Base-by-base conservation (phyloP, 371 early-diverging fungal genomes). In the Mortierella sp. region DNA sequence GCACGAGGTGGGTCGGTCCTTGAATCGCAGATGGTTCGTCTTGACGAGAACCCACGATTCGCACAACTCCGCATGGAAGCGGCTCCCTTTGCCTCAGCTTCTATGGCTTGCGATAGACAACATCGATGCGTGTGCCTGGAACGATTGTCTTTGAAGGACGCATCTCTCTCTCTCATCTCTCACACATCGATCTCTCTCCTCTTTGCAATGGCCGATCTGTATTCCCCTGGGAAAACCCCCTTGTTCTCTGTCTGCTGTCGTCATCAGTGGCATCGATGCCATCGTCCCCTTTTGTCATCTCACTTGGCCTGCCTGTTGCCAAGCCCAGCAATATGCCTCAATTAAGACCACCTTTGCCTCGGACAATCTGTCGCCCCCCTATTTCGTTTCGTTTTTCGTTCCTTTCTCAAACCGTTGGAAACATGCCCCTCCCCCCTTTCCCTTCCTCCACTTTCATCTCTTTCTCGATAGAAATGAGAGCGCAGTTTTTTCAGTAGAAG, bases 371-470 rank as follows among this genome's bases (percentile, higher is more conserved):
- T 13, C 37, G 0, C 61, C n/a, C 44, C 69, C 24, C 69, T 43
- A 69, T 37, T 43, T 69, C 69, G 69, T 69, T 69, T 37, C 44
- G 37, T 43, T 43, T 69, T 43, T 69, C 69, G 69, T 69, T 69
- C 24, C 44, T 31, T 69, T 69, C 37, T 59, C 43, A 69, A 43
- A 69, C 69, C 69, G 69, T 43, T 24, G 26, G 44, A 69, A 69
- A 69, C 44, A 37, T 37, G 21, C 21, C 37, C 43, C 40, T 48
- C 50, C 71, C 48, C 10, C 69, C 40, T 69, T 21, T 43, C 48
- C 28, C 28, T 26, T 28, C n/a, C 2, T 26, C 57, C 13, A 28
- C 28, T 26, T n/a, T 57, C 57, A 54, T 26, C 57, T 57, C 26
- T 28, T 28, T 28, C 57, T 28, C 28, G n/a, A 31, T 59, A 59